Evolutionary conservation across 306 rosid species (phyloP).

Genomic region (Fragaria iinumae): DNA sequence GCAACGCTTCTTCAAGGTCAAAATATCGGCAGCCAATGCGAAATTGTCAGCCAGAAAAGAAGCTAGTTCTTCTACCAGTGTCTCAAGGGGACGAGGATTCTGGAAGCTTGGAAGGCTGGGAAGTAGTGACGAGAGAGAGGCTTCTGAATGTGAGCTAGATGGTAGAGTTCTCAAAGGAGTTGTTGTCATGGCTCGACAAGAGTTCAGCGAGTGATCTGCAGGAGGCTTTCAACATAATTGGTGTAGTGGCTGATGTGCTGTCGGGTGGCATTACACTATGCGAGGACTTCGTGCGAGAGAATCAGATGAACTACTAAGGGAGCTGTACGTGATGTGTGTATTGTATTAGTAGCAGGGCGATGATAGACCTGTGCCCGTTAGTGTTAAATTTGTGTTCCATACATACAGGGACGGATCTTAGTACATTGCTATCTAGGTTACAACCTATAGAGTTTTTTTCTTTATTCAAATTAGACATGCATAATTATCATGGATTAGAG

Average conservation of each 20-base stretch:
- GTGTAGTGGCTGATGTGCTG: constrained; percentile 64
- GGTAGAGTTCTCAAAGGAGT: constrained; percentile 72
- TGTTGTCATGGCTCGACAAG: constrained; percentile 70
- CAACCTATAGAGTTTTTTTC: neutral
- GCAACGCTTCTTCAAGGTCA: constrained; percentile 80
- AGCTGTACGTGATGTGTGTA: constrained; percentile 23
- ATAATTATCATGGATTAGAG: too few relatives aligned
- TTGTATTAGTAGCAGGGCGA: neutral
- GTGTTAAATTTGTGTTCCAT: neutral
- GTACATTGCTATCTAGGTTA: too few relatives aligned
- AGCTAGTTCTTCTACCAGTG: constrained; percentile 35
- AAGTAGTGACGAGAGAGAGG: constrained; percentile 77
- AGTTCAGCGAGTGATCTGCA: constrained; percentile 65
- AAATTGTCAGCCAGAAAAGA: constrained; percentile 35
- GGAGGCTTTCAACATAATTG: constrained; percentile 83
- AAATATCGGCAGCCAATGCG: constrained; percentile 38
- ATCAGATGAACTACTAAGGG: constrained; percentile 2
- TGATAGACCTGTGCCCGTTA: neutral
- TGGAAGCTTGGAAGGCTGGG: constrained; percentile 72
- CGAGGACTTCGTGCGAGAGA: constrained; percentile 72
- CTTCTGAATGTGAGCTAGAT: constrained; percentile 68
- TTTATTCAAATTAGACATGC: too few relatives aligned
- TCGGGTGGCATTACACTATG: constrained; percentile 58
- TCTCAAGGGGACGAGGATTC: constrained; percentile 65
- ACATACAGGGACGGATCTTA: too few relatives aligned